These are phyloP conservation scores for Orychophragmus violaceus DNA, from an alignment of 345 rosid species.

Conservation along the genomic window DNA sequence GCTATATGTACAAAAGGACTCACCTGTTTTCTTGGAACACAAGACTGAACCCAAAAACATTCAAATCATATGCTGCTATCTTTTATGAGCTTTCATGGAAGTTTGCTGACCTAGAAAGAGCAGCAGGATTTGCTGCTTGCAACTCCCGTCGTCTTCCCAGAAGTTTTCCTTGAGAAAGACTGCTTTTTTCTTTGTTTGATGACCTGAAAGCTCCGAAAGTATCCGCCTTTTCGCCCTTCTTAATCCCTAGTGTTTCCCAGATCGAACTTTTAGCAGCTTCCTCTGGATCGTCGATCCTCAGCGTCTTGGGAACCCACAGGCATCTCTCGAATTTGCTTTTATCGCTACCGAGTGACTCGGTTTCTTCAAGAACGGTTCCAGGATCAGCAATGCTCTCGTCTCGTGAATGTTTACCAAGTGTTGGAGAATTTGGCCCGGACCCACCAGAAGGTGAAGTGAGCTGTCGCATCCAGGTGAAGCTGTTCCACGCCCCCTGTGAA, in stretches of 20 bases:
- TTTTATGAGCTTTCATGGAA: conserved; percentile 61
- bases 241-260: conserved; percentile 81
- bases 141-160: conserved; percentile 34
- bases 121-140: conserved; percentile 88
- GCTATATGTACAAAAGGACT: conserved; percentile 20
- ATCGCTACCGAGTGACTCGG: conserved; percentile 34
- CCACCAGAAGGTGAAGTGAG: conserved; percentile 47
- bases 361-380: conserved; percentile 31
- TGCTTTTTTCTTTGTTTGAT: conserved; percentile 37
- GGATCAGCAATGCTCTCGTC: conserved; percentile 45
- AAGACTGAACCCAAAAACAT: conserved; percentile 26
- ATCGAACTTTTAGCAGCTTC: conserved; percentile 93
- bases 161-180: conserved; percentile 35
- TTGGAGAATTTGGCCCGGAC: conserved; percentile 69
- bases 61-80: conserved; percentile 18
- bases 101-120: conserved; percentile 68
- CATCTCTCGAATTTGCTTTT: conserved; percentile 44
- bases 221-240: conserved; percentile 50
- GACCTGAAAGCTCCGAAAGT: conserved; percentile 57
- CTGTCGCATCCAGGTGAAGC: conserved; percentile 60
- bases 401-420: conserved; percentile 84
- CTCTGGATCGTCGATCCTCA: conserved; percentile 74
- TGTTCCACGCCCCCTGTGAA: conserved; percentile 57
- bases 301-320: conserved; percentile 81
- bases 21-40: conserved; percentile 23